Evolutionary conservation across 768 basidiomycete genomes (phyloP).

Genomic region (Melanogaster broomeanus): DNA sequence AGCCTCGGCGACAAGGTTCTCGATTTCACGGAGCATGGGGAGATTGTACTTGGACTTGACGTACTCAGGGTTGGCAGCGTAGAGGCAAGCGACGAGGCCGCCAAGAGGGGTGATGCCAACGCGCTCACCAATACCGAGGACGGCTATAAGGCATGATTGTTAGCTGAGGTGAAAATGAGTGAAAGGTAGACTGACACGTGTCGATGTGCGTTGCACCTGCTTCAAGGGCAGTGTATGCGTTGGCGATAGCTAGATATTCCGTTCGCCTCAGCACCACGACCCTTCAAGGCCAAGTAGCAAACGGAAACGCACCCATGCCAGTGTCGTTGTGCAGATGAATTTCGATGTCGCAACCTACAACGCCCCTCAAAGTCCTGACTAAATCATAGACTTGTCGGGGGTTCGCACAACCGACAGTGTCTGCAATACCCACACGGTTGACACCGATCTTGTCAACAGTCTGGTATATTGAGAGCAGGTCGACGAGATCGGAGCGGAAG

Average conservation of each 20-base stretch:
- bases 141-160: constrained; percentile 48
- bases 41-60: constrained; percentile 99
- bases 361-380: constrained; percentile 92
- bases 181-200: constrained; percentile 64
- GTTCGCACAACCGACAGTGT: constrained; percentile 99
- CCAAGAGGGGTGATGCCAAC: constrained; percentile 99
- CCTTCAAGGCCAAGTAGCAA: background rate
- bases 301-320: constrained; percentile 71
- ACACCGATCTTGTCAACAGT: constrained; percentile 99
- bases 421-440: constrained; percentile 97
- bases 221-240: constrained; percentile 97
- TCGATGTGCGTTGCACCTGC: constrained; percentile 99
- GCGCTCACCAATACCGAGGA: constrained; percentile 97
- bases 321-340: constrained; percentile 99
- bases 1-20: constrained; percentile 98
- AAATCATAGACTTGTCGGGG: constrained; percentile 98
- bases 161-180: background rate
- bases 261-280: constrained; percentile 3
- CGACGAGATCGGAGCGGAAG: constrained; percentile 99
- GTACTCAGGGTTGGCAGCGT: constrained; percentile 96
- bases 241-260: constrained; percentile 77
- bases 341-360: constrained; percentile 97
- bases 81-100: constrained; percentile 94
- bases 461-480: constrained; percentile 97
- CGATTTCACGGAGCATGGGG: constrained; percentile 94